Base-by-base conservation (phyloP, 805 yeast species). In the Schwanniomyces vanrijiae region DNA sequence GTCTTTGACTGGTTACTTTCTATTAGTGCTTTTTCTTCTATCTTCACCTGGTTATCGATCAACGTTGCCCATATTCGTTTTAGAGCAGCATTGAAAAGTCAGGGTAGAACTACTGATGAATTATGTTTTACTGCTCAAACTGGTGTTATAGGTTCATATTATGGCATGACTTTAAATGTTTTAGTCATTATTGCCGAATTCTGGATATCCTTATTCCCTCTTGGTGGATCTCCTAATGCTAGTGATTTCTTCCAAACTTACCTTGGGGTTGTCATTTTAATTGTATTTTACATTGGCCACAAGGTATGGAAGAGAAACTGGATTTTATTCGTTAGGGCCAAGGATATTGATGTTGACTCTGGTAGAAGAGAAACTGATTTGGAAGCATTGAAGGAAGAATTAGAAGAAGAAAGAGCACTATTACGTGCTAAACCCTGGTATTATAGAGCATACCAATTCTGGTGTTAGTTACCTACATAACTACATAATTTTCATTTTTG, bases 341-440 rank as follows among this genome's bases (percentile, higher is more conserved):
- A 56, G 46, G 62, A 66, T 20, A 62, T 72, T 43, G 76, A 71
- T 43, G 56, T 72, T 41, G 76, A 72, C 48, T 62, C 71, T 8
- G 76, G 76, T n/a, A 59, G 77, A 48, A 61, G 75, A 54, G 76
- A 72, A 40, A 61, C 66, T 22, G 75, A 71, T 52, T 53, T 70
- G 45, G 75, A 72, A 46, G 67, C 71, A 29, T 59, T 69, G 43
- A 68, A 64, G 51, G 65, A 54, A 41, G 71, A 68, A 42, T 54
- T 65, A 52, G 66, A 51, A 6, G 70, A 68, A 42, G 71, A 65
- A 50, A 56, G 67, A 50, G 61, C 56, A 4, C 44, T 66, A 4
- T 58, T 70, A 48, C 49, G 55, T 4, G 41, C 64, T 21, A 69
- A 68, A 47, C 76, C 77, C 4, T 62, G 60, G 47, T 65, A 59